Evolutionary conservation across 352 stramenopile species (phyloP).

Genomic region (Pythium phragmiticola): DNA sequence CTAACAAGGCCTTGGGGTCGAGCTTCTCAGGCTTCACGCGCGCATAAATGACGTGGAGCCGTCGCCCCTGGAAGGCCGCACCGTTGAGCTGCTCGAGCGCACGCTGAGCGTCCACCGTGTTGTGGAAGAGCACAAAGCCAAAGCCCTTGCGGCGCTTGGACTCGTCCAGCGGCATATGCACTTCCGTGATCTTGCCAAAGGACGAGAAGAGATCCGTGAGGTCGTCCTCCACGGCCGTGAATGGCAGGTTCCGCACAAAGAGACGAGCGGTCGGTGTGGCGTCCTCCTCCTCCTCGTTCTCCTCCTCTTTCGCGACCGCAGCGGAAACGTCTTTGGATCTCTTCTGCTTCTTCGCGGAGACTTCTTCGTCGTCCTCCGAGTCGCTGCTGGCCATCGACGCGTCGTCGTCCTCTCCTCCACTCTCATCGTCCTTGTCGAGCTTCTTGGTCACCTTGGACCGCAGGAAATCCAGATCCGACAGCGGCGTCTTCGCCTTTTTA

Average conservation of each 20-base stretch:
- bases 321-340: background rate
- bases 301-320: conserved; percentile 10
- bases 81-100: conserved; percentile 92
- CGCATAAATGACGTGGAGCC: conserved; percentile 94
- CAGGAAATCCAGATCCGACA: conserved; percentile 94
- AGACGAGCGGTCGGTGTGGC: conserved; percentile 79
- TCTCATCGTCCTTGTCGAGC: conserved; percentile 38
- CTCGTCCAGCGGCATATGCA: conserved; percentile 97
- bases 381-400: conserved; percentile 18
- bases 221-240: conserved; percentile 96
- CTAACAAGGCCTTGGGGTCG: conserved; percentile 54
- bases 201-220: conserved; percentile 89
- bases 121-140: conserved; percentile 95
- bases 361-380: conserved; percentile 45
- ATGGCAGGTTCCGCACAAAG: conserved; percentile 98
- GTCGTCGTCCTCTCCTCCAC: conserved; percentile 42
- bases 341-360: conserved; percentile 33
- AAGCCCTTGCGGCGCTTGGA: conserved; percentile 96
- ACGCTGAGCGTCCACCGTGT: conserved; percentile 85
- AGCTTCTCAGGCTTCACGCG: conserved; percentile 65
- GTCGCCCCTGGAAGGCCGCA: conserved; percentile 94
- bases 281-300: conserved; percentile 25
- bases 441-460: conserved; percentile 92
- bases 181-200: conserved; percentile 89
- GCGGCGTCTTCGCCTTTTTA: conserved; percentile 26